phyloP scores from a whole-genome alignment of 2,329 filamentous ascomycete species.

The Colletotrichum scovillei region DNA sequence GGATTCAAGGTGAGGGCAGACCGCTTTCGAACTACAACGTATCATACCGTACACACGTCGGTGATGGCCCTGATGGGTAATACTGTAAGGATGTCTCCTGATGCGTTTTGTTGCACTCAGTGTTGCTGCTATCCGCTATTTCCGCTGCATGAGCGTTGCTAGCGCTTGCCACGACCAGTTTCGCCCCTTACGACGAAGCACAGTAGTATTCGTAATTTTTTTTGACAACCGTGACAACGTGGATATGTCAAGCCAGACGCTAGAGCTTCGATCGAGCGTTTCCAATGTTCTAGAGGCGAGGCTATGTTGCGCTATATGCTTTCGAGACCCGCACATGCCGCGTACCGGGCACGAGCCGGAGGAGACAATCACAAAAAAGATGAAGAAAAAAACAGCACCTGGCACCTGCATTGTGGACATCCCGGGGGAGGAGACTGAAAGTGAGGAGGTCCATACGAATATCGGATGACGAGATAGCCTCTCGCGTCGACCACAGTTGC shows the following conservation, averaged over 20 bases:
- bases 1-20: conserved; percentile 11
- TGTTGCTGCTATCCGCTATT: background rate
- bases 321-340: conserved; percentile 3
- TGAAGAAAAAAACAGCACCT: background rate
- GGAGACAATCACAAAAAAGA: too few relatives aligned
- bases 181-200: background rate
- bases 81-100: background rate
- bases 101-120: background rate
- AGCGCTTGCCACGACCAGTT: conserved; percentile 1
- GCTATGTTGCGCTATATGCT: background rate
- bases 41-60: background rate
- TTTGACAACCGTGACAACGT: background rate
- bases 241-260: background rate
- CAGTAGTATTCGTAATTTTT: too few relatives aligned
- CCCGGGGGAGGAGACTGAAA: background rate
- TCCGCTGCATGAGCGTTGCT: background rate
- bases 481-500: background rate
- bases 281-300: conserved; percentile 16
- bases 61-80: conserved; percentile 1
- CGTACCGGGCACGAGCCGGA: background rate
- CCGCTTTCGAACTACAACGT: background rate
- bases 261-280: conserved; percentile 2
- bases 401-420: background rate
- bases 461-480: background rate
- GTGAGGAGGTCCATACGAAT: too few relatives aligned